These are phyloP conservation scores for Geoglossum cookeanum DNA, from an alignment of 2,329 filamentous ascomycete species.

Conservation along the genomic window DNA sequence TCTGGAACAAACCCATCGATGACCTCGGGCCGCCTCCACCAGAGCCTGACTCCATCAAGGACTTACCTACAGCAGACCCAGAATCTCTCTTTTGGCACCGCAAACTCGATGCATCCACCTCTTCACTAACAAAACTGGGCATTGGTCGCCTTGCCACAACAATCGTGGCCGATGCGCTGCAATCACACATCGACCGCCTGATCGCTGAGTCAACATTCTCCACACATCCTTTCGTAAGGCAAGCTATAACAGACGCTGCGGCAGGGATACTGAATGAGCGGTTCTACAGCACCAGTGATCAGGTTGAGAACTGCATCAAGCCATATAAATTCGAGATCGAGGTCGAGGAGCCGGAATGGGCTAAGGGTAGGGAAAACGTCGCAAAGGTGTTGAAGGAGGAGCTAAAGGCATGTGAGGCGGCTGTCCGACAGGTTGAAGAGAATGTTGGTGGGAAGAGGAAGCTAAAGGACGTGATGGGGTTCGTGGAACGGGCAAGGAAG, in stretches of 20 bases:
- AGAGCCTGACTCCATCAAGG: constrained; percentile 53
- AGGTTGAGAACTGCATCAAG: constrained; percentile 97
- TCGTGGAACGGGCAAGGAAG: constrained; percentile 76
- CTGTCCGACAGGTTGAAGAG: constrained; percentile 56
- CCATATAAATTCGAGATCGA: constrained; percentile 98
- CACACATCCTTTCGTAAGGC: constrained; percentile 74
- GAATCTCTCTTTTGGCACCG: constrained; percentile 82
- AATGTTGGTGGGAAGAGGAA: constrained; percentile 66
- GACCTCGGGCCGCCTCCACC: constrained; percentile 48
- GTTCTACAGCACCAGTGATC: constrained; percentile 92
- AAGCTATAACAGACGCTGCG: constrained; percentile 83
- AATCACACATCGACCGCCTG: constrained; percentile 62
- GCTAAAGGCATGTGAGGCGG: constrained; percentile 62
- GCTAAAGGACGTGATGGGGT: constrained; percentile 71
- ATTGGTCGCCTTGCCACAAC: constrained; percentile 84
- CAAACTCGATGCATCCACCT: constrained; percentile 82
- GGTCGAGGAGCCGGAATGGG: constrained; percentile 79
- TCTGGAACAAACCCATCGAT: constrained; percentile 93
- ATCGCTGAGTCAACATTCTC: constrained; percentile 69
- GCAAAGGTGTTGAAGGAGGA: constrained; percentile 69
- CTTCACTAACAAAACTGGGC: constrained; percentile 79
- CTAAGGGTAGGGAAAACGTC: constrained; percentile 66
- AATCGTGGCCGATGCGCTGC: constrained; percentile 74
- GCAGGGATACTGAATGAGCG: constrained; percentile 80
- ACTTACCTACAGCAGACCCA: constrained; percentile 68